These are phyloP conservation scores for Auricularia auricula-judae DNA, from an alignment of 768 basidiomycete species.

Conservation along the genomic window DNA sequence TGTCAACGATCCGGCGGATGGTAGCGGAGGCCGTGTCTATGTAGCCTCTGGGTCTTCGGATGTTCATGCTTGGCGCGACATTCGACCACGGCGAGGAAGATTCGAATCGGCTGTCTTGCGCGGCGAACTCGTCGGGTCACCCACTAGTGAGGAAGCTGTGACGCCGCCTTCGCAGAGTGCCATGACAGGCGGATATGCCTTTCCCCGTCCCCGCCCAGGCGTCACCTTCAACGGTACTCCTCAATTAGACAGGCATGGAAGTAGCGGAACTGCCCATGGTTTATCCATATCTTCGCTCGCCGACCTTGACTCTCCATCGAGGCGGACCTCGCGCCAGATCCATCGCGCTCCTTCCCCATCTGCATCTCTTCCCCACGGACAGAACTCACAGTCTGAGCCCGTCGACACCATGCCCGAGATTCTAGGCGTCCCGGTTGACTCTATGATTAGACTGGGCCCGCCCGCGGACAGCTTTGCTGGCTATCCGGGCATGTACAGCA, in stretches of 20 bases:
- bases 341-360: not conserved
- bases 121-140: not conserved
- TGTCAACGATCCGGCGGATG: not conserved
- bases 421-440: conserved; percentile 15
- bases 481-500: conserved; percentile 5
- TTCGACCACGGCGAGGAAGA: not conserved
- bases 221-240: not conserved
- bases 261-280: not conserved
- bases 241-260: not conserved
- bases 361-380: not conserved
- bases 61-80: not conserved
- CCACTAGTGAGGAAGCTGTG: not conserved
- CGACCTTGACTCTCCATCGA: not conserved
- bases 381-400: not conserved
- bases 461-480: conserved; percentile 19
- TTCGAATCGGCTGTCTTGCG: not conserved
- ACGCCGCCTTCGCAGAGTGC: not conserved
- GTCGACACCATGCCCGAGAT: not conserved
- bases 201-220: not conserved
- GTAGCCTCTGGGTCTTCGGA: not conserved
- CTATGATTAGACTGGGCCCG: conserved; percentile 23
- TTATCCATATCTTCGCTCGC: not conserved
- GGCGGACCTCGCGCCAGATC: not conserved
- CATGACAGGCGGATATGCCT: not conserved
- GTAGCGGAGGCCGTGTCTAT: not conserved